Base-by-base conservation (phyloP, 1,139 yeast species). In the Cylindricascospora bacillispora region DNA sequence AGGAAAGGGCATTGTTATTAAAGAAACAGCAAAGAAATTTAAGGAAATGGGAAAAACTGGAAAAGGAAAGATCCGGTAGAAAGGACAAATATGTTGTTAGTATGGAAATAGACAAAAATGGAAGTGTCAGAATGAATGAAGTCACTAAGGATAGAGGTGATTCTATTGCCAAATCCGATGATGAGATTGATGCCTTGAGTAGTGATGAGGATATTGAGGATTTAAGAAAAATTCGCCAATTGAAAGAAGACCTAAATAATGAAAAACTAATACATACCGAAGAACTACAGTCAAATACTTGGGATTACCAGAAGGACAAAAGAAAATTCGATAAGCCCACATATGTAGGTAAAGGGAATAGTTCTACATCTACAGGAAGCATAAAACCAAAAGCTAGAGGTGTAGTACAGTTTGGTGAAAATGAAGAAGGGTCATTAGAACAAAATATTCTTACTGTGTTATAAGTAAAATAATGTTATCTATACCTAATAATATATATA, bases 11-110 rank as follows among this genome's bases (percentile, higher is more conserved):
- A 0, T 62, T 83, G 34, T 67, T 68, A 42, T 62, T 89, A 43
- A 83, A 85, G 52, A 72, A 72, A 40, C 95, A 85, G 49, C 95
- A 86, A 47, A 68, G 76, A 34, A 77, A 73, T 41, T 52, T 77
- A 35, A 60, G 81, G 5, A 72, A 71, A 43, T 65, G 73, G 47
- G 78, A 77, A 33, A 72, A 69, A 29, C 56, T 62, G 24, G 77
- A 73, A 28, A 62, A 61, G 33, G 68, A 66, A 14, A 59, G 86
- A 25, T 52, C 65, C 1, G 95, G 94, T 1, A 64, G 85, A 28
- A 86, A 86, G 3, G 73, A 72, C 35, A 72, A 70, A 35, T 41
- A 46, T 22, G 77, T 79, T 1, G 63, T 89, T 28, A 83, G 80
- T 41, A 75, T 89, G 67, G 73, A 77, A 13, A 73, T 89, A 13